Evolutionary conservation across 352 stramenopile species (phyloP).

Genomic region (Poterioochromonas sp.): DNA sequence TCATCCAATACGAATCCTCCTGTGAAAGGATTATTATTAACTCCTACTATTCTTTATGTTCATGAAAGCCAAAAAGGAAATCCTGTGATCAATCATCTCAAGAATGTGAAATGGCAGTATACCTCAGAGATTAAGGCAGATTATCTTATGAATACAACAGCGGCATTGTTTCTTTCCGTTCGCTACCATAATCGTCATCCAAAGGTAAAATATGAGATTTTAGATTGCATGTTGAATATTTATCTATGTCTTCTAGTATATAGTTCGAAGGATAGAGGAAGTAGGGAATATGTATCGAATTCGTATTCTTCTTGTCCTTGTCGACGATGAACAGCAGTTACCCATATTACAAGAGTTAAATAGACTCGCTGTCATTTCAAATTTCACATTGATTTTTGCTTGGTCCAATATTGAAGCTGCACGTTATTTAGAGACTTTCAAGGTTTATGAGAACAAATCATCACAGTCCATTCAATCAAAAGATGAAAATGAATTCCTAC

Average conservation of each 20-base stretch:
- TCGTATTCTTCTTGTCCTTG: conserved; percentile 80
- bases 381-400: conserved; percentile 81
- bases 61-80: conserved; percentile 71
- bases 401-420: conserved; percentile 83
- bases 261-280: conserved; percentile 76
- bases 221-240: conserved; percentile 42
- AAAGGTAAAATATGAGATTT: conserved; percentile 12
- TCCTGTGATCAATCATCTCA: conserved; percentile 74
- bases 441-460: conserved; percentile 88
- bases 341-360: conserved; percentile 81
- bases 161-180: conserved; percentile 77
- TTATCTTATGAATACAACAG: conserved; percentile 81
- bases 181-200: conserved; percentile 72
- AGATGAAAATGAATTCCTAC: conserved; percentile 73
- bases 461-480: conserved; percentile 84
- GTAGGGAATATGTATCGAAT: conserved; percentile 71
- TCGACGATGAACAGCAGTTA: conserved; percentile 89
- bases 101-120: conserved; percentile 82
- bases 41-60: not conserved
- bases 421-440: conserved; percentile 90
- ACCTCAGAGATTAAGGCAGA: conserved; percentile 77
- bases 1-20: too few relatives aligned
- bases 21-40: not conserved
- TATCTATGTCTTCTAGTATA: conserved; percentile 59
- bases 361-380: conserved; percentile 70